Conservation (phyloP, 768 basidiomycete species). For the Hypsizygus marmoreus region DNA sequence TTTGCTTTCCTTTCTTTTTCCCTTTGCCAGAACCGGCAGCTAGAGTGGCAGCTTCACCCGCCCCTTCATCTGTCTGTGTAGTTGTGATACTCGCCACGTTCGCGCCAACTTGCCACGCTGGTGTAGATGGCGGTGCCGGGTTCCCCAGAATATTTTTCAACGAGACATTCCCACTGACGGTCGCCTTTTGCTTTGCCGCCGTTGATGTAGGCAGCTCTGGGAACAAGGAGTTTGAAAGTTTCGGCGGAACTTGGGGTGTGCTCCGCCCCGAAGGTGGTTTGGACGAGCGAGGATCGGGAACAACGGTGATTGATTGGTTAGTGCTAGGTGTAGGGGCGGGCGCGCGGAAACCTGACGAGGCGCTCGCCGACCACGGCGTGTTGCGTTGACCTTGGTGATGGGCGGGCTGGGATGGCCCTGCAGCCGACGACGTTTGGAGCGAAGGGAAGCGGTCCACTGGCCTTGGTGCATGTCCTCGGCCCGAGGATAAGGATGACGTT, state of each 20-base stretch:
- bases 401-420: slow-evolving; percentile 24
- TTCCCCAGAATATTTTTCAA: slow-evolving; percentile 67
- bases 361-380: slow-evolving; percentile 62
- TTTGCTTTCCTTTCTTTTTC: slow-evolving; percentile 84
- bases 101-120: slow-evolving; percentile 43
- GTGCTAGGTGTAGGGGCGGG: slow-evolving; percentile 25
- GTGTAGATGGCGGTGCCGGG: slow-evolving; percentile 32
- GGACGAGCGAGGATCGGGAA: slow-evolving; percentile 18
- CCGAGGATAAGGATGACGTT: slow-evolving; percentile 39
- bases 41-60: slow-evolving; percentile 12
- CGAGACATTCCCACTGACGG: slow-evolving; percentile 64
- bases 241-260: slow-evolving; percentile 32
- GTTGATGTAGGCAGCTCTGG: slow-evolving; percentile 63
- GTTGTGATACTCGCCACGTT: slow-evolving; percentile 10
- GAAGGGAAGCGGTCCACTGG: slow-evolving; percentile 38
- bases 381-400: slow-evolving; percentile 50
- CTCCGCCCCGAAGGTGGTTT: slow-evolving; percentile 15
- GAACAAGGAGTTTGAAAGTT: slow-evolving; percentile 60
- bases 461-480: slow-evolving; percentile 18
- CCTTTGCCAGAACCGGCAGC: slow-evolving; percentile 39
- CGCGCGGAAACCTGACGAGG: slow-evolving; percentile 22
- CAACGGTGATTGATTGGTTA: slow-evolving; percentile 25
- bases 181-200: slow-evolving; percentile 40
- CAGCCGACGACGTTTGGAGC: slow-evolving; percentile 21
- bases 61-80: slow-evolving; percentile 12